Evolutionary conservation across 2,329 filamentous ascomycete species (phyloP).

Genomic region (Alternaria sp.): DNA sequence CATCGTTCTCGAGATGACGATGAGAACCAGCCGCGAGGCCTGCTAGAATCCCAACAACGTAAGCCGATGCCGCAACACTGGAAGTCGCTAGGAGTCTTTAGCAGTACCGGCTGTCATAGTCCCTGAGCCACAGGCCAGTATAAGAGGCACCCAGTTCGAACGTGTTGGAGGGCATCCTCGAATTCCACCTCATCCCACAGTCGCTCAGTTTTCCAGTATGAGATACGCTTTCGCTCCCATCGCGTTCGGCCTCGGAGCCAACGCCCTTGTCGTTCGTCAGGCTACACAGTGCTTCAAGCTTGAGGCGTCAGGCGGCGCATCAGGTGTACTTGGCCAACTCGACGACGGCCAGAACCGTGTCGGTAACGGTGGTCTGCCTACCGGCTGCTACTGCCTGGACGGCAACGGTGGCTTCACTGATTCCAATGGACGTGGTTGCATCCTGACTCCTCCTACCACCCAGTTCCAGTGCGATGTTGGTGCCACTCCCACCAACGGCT

Average conservation of each 20-base stretch:
- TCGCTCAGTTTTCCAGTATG: slow-evolving; percentile 20
- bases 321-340: slow-evolving; percentile 65
- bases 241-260: slow-evolving; percentile 29
- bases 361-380: slow-evolving; percentile 57
- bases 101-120: slow-evolving; percentile 11
- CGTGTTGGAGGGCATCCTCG: not conserved
- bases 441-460: slow-evolving; percentile 65
- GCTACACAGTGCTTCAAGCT: slow-evolving; percentile 25
- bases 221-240: slow-evolving; percentile 30
- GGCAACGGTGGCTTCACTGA: slow-evolving; percentile 60
- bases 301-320: slow-evolving; percentile 33
- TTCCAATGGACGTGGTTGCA: slow-evolving; percentile 63
- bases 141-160: not conserved
- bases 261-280: slow-evolving; percentile 29
- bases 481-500: slow-evolving; percentile 58
- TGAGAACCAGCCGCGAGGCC: not conserved
- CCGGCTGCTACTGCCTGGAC: slow-evolving; percentile 63
- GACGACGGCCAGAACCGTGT: slow-evolving; percentile 68
- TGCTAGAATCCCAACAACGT: slow-evolving; percentile 9
- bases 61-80: not conserved
- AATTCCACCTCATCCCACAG: not conserved
- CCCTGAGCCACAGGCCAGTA: not conserved
- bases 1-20: slow-evolving; percentile 17
- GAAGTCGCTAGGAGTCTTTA: not conserved
- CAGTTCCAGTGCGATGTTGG: slow-evolving; percentile 68